Evolutionary conservation across 2,329 filamentous ascomycete species (phyloP), one percentile per base, ranked within the genome.

Genomic region (Xylaria sp.): DNA sequence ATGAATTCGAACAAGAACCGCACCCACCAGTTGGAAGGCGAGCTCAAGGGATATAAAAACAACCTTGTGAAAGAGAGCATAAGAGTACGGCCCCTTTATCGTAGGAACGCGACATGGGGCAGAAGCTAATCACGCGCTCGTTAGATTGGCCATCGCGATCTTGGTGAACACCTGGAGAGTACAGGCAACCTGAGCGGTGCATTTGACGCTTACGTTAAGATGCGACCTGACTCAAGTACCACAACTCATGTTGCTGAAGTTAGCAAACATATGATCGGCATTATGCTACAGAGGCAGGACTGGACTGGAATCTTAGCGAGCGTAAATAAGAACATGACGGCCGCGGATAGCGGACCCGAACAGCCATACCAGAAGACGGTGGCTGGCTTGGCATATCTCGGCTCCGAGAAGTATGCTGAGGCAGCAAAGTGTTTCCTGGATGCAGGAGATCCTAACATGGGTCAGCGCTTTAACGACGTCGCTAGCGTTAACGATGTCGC

Each of bases 41-140:
- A 98, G 79, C 84, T 99, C 23, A 94, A 94, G 79, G 91, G 91
- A 1, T 98, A 98, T 80, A 97, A 96, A 81, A 97, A 97, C 78
- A 99, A 98, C 75, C 82, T 98, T 50, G 94, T 99, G 75, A 97
- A 97, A 78, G 96, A 99, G 82, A 97, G 94, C 82, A 97, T 98
- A 75, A 83, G 94, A 73, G 94, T 97, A 84, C 65, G 86, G 46
- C 46, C 23, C 18, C 18, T 25, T 13, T 36, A 28, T n/a, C 8
- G 30, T 13, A 34, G 10, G 9, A 13, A 36, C 3, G n/a, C n/a
- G 30, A 43, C 12, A 30, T 39, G 5, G 9, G 25, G 9, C 13
- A 15, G 20, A 15, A 30, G 34, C 67, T 65, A 36, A 69, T 39
- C 28, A 58, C 25, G 18, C 36, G 12, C 56, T 48, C 25, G 6